Evolutionary conservation across 208 protist genomes (phyloP).

Genomic region (Acanthamoeba healyi): DNA sequence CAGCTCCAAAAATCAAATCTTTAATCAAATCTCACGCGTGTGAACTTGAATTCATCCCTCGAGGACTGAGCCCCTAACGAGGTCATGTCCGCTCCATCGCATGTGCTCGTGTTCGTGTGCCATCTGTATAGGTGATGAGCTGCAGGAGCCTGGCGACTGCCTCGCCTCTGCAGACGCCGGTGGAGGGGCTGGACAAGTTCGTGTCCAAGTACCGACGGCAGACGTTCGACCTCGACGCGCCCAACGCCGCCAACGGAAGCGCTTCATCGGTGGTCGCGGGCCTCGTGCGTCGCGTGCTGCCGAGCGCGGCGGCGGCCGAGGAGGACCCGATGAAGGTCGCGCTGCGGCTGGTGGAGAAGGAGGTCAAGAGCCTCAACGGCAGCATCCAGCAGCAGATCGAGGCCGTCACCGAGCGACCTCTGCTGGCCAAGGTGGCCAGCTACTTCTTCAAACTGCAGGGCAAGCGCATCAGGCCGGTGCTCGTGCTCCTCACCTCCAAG

Average conservation of each 20-base stretch:
- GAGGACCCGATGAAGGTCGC: conserved; percentile 74
- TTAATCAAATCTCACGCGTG: too few species aligned
- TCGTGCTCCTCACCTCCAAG: conserved; percentile 73
- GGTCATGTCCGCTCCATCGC: neutral
- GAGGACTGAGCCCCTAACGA: too few species aligned
- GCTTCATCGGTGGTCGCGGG: conserved; percentile 22
- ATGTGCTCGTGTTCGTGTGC: too few species aligned
- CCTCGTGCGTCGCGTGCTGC: conserved; percentile 38
- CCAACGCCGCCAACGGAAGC: neutral
- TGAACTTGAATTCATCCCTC: too few species aligned
- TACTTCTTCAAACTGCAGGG: conserved; percentile 78
- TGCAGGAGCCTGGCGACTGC: neutral
- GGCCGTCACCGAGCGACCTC: conserved; percentile 60
- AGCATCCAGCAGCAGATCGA: conserved; percentile 68
- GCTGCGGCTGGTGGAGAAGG: conserved; percentile 52
- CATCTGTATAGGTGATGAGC: too few species aligned
- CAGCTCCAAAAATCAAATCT: too few species aligned
- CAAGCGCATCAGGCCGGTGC: conserved; percentile 66
- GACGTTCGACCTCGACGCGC: conserved; percentile 43
- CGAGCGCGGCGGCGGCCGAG: neutral
- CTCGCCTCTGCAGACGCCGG: neutral
- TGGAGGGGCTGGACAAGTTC: conserved; percentile 44
- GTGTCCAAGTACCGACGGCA: conserved; percentile 50
- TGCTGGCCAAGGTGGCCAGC: conserved; percentile 68
- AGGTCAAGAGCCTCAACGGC: conserved; percentile 56